Evolutionary conservation across 73 alveolate species (phyloP), one percentile per base, ranked within the genome.

Genomic region (Paramecium tetraurelia): DNA sequence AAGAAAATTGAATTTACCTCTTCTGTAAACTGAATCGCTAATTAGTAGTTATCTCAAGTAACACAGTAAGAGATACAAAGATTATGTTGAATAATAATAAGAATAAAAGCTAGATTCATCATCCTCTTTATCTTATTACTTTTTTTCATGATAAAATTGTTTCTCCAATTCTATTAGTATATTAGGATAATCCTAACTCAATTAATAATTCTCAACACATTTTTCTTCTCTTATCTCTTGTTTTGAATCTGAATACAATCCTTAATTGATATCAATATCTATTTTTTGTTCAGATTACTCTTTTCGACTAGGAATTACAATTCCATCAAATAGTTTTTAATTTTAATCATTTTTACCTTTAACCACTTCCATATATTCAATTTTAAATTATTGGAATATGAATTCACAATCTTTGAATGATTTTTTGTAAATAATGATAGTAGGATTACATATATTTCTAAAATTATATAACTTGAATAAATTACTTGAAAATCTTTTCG

Each of bases 401-500:
- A n/a, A 43, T 36, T 86, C 83, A 22, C 63, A 58, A 24, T 86
- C 93, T 27, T 53, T 27, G 22, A 86, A 86, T 35, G 70, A 86
- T 27, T 43, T 63, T 18, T 86, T 86, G 12, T 35, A 72, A 21
- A 24, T 5, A 7, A 77, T 68, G 8, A 86, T 20, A 41, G 38
- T 63, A 1, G 93, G 93, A 41, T 86, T 86, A 38, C 93, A 86
- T 11, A 72, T 85, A 16, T 50, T 85, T 58, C 84, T 63, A 63
- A 63, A 14, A 22, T 27, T 31, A 31, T 40, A 7, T 40, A 3
- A 3, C 27, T 2, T 12, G 31, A 27, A 12, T 48, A 16, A 11
- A 27, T 27, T 63, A 63, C 84, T 86, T 86, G 20, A 63, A 33
- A 58, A 72, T 72, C 40, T 72, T 72, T 40, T 72, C 53, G 35